Base-by-base conservation (phyloP, 1,284 basidiomycete species). In the Cystobasidium slooffiae region DNA sequence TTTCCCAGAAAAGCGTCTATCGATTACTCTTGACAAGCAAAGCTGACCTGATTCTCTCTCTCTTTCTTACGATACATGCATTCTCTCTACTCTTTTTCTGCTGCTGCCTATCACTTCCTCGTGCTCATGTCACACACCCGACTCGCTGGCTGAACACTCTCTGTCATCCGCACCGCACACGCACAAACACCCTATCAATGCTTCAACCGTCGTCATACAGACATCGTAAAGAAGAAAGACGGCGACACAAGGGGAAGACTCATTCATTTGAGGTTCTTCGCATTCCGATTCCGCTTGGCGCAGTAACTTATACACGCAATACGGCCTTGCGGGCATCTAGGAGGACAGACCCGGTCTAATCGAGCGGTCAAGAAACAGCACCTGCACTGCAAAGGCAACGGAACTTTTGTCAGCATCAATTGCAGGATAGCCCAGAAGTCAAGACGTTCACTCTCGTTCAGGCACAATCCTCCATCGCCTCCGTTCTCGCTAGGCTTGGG, bases 181-280 rank as follows among this genome's bases (percentile, higher is more conserved):
- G 31, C 31, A 31, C 31, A 5, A 31, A 31, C 31, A 31, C 31
- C 31, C 31, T 31, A 31, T 31, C 31, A 31, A 31, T 31, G 31
- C 31, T 31, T 31, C 31, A 31, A 31, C 5, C 31, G 31, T 31
- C 31, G 31, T 31, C 31, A 31, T 31, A 31, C 31, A 31, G 5
- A 31, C 31, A 31, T 31, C 31, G 31, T 5, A 31, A 31, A 31
- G 31, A 20, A 18, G n/a, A 20, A 14, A 53, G n/a, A 4, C 14
- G 52, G 24, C 52, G 24, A 53, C 9, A 53, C 9, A 18, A 22
- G 3, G 18, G 1, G 14, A 53, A 22, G 52, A 56, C 53, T 37
- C 53, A 56, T 56, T 56, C 53, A 37, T 37, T 56, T 56, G 53
- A 56, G 53, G 22, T 37, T 56, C 53, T 37, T 56, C 24, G 10